phyloP scores from a whole-genome alignment of 2,329 filamentous ascomycete species.

The Scedosporium dehoogii region DNA sequence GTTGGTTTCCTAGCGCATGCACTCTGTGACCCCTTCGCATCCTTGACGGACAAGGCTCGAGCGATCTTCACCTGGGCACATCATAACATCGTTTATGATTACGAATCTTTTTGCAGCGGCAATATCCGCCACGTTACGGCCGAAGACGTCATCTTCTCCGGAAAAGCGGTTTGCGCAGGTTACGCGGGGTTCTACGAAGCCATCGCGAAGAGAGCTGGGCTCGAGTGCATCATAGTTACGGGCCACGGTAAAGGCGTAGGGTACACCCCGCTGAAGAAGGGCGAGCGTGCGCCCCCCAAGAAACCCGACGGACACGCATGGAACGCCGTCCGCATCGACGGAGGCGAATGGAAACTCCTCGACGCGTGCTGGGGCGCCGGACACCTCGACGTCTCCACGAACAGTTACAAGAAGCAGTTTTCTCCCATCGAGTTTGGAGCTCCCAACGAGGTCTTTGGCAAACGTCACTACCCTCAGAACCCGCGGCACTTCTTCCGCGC shows the following conservation, averaged over 20 bases:
- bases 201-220: slow-evolving; percentile 67
- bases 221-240: slow-evolving; percentile 64
- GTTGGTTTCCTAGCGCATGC: slow-evolving; percentile 67
- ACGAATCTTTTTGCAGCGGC: slow-evolving; percentile 65
- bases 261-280: slow-evolving; percentile 50
- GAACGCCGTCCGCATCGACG: slow-evolving; percentile 86
- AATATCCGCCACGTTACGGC: slow-evolving; percentile 58
- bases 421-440: slow-evolving; percentile 50
- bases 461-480: slow-evolving; percentile 68
- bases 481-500: slow-evolving; percentile 59
- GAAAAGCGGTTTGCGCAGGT: slow-evolving; percentile 82
- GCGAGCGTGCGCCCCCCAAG: slow-evolving; percentile 54
- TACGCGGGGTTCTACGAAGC: slow-evolving; percentile 76
- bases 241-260: slow-evolving; percentile 86
- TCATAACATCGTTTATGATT: slow-evolving; percentile 84
- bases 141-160: slow-evolving; percentile 62
- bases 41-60: slow-evolving; percentile 80
- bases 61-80: slow-evolving; percentile 94
- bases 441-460: slow-evolving; percentile 70
- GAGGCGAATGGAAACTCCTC: slow-evolving; percentile 80
- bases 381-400: slow-evolving; percentile 39
- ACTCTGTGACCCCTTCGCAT: slow-evolving; percentile 70
- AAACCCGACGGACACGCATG: slow-evolving; percentile 67
- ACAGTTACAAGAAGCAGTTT: slow-evolving; percentile 59
- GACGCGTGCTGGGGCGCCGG: slow-evolving; percentile 94